Evolutionary conservation across 768 basidiomycete genomes (phyloP), one percentile per base, ranked within the genome.

Genomic region (Pleurotus giganteus): DNA sequence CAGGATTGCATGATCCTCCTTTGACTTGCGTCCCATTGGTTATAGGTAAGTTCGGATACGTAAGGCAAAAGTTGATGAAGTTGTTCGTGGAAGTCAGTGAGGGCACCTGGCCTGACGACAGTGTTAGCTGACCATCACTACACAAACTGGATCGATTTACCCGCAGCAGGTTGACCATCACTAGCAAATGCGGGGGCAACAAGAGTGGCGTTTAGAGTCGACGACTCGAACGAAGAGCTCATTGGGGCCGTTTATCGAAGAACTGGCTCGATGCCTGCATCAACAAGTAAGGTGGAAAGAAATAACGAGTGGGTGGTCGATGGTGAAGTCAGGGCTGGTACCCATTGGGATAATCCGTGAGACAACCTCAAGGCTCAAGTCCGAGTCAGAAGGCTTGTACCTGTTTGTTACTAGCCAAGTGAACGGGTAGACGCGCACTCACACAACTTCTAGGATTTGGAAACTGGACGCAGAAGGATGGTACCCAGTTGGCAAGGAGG

Each of bases 1-100:
- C 75, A 19, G 80, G 77, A 66, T 86, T 86, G 69, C 84, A 80
- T n/a, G 82, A 84, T 29, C 79, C 81, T 29, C 70, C 70, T n/a
- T 66, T 62, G 58, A 80, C 72, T 61, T 78, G 82, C 57, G 74
- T 65, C 28, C 82, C 84, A 65, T 84, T 72, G 39, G 83, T 84
- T 62, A 84, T 70, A 12, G 78, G 77, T 42, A 75, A 66, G 51
- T 76, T 68, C 45, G 73, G 67, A 7, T 68, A 66, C 9, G 72
- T 75, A 27, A 73, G 61, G 62, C 81, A 84, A 64, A 76, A 77
- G 71, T 82, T 80, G 71, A 81, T 79, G 63, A 82, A 86, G 71
- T 86, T 86, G 71, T 86, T 84, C 17, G 66, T 71, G 12, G 79
- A 80, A 1, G 80, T 80, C 50, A 78, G 65, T 4, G 80, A 83